Conservation (phyloP, 1,139 yeast species). For the Yamadazyma diddensiae region DNA sequence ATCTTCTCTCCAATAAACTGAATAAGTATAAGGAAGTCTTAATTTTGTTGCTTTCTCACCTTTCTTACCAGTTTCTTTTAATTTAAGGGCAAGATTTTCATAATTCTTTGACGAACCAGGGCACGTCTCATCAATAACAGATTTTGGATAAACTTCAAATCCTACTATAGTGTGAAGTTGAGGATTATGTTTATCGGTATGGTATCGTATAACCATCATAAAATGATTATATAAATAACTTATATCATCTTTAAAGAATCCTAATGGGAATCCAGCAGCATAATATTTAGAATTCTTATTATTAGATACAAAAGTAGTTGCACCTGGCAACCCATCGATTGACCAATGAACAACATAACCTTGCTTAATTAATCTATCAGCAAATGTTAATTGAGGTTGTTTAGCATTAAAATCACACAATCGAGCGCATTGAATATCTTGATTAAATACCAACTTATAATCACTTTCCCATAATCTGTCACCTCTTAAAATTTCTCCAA, state of each 20-base stretch:
- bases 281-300: constrained; percentile 64
- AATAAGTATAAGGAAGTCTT: constrained; percentile 73
- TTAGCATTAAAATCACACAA: constrained; percentile 63
- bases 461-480: constrained; percentile 78
- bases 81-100: constrained; percentile 48
- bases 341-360: constrained; percentile 84
- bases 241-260: constrained; percentile 57
- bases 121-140: constrained; percentile 64
- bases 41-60: constrained; percentile 17
- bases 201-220: constrained; percentile 75
- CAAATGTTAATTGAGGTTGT: constrained; percentile 49
- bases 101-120: constrained; percentile 66
- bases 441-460: constrained; percentile 57
- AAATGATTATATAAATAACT: constrained; percentile 75
- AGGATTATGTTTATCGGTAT: constrained; percentile 40
- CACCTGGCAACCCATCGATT: constrained; percentile 83
- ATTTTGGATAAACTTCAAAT: constrained; percentile 85
- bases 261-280: constrained; percentile 85
- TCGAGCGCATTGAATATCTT: constrained; percentile 62
- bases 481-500: constrained; percentile 79
- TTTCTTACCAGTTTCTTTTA: constrained; percentile 16
- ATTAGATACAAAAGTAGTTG: constrained; percentile 75
- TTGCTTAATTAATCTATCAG: constrained; percentile 59
- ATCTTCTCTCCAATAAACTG: constrained; percentile 90
- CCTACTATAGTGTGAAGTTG: constrained; percentile 71